Evolutionary conservation across 495 filamentous ascomycete species (phyloP).

Genomic region (Parathielavia appendiculata): DNA sequence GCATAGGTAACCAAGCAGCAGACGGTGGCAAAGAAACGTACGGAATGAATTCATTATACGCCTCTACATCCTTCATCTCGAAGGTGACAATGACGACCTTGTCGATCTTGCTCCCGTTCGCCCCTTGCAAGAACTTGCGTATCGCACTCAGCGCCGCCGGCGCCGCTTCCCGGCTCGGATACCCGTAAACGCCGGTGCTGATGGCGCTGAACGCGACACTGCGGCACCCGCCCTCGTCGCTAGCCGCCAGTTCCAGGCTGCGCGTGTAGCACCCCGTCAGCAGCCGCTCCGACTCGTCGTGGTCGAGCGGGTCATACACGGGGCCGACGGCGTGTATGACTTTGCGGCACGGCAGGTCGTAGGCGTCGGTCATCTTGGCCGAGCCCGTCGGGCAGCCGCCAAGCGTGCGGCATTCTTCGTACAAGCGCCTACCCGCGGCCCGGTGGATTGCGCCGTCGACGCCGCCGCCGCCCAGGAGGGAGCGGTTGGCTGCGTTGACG

Average conservation of each 20-base stretch:
- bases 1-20: no score
- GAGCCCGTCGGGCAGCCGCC: constrained; percentile 69
- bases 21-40: constrained; percentile 43
- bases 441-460: constrained; percentile 85
- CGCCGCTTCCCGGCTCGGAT: constrained; percentile 70
- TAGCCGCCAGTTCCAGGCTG: constrained; percentile 65
- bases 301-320: constrained; percentile 52
- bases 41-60: constrained; percentile 68
- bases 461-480: constrained; percentile 76
- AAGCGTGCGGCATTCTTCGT: constrained; percentile 63
- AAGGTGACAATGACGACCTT: constrained; percentile 79
- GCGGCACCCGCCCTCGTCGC: constrained; percentile 49
- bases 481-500: constrained; percentile 86
- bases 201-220: constrained; percentile 78
- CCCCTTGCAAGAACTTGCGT: constrained; percentile 58
- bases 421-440: constrained; percentile 65
- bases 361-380: constrained; percentile 78
- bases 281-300: constrained; percentile 42
- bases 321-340: constrained; percentile 92
- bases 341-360: constrained; percentile 65
- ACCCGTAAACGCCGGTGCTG: constrained; percentile 87
- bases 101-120: constrained; percentile 55
- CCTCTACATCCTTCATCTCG: constrained; percentile 65
- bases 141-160: constrained; percentile 62
- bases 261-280: constrained; percentile 68